phyloP scores from a whole-genome alignment of 805 yeast species.

The Blastobotrys terrestris region DNA sequence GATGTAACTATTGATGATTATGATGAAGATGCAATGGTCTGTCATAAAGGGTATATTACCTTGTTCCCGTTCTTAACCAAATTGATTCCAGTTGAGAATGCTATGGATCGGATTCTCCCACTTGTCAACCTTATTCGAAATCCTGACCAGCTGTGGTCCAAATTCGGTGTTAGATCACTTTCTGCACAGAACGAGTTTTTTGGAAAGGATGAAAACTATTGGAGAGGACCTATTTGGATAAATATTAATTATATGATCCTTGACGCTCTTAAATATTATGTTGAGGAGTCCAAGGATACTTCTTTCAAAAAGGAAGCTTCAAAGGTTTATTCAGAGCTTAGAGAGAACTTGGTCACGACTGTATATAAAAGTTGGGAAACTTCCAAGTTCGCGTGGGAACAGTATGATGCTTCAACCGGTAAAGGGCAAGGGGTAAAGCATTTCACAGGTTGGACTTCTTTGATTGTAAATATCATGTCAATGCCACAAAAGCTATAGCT shows the following conservation, averaged over 20 bases:
- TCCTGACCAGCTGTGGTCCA: constrained; percentile 69
- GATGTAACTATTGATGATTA: constrained; percentile 73
- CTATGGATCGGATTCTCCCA: constrained; percentile 18
- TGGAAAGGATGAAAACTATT: constrained; percentile 81
- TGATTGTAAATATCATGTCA: constrained; percentile 72
- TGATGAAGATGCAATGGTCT: constrained; percentile 61
- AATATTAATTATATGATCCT: constrained; percentile 80
- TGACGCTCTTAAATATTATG: constrained; percentile 61
- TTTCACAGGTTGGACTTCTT: constrained; percentile 91
- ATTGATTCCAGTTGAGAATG: constrained; percentile 36
- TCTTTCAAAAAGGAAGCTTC: constrained; percentile 37
- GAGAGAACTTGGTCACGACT: constrained; percentile 62
- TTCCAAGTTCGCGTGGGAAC: constrained; percentile 88
- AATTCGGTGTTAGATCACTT: constrained; percentile 74
- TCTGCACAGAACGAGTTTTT: constrained; percentile 60
- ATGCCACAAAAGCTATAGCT: constrained; percentile 51
- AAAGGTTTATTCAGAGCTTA: constrained; percentile 50
- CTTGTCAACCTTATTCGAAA: constrained; percentile 56
- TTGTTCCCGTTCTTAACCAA: constrained; percentile 78
- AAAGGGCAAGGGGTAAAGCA: constrained; percentile 75
- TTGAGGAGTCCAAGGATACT: constrained; percentile 24
- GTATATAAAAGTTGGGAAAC: constrained; percentile 60
- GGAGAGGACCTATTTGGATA: constrained; percentile 95
- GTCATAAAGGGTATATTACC: constrained; percentile 85
- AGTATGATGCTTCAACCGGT: constrained; percentile 76